phyloP scores from a whole-genome alignment of 345 rosid genomes.

The Cardamine resedifolia region DNA sequence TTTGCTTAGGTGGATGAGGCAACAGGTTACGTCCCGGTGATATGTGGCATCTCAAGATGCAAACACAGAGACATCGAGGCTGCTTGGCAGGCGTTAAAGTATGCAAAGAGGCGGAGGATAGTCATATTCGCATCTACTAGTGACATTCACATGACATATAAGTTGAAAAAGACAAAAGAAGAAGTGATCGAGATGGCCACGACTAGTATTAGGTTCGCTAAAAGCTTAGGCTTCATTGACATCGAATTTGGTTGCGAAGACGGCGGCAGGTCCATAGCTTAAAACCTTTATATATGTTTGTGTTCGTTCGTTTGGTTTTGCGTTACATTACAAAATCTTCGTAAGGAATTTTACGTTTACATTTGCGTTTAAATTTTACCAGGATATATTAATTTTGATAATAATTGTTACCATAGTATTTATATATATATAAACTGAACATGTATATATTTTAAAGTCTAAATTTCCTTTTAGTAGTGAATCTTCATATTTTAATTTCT shows the following conservation, averaged over 20 bases:
- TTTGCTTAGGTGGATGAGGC: slow-evolving; percentile 38
- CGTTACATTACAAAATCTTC: neutral
- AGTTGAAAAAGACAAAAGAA: slow-evolving; percentile 67
- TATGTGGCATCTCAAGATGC: slow-evolving; percentile 73
- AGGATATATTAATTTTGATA: no score
- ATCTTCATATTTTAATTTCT: no score
- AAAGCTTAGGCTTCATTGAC: slow-evolving; percentile 78
- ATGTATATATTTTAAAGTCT: no score
- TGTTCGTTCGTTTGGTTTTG: neutral
- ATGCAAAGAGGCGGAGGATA: slow-evolving; percentile 69
- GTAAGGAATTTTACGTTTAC: neutral
- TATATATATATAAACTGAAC: no score
- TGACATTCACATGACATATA: slow-evolving; percentile 73
- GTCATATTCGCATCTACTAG: slow-evolving; percentile 81
- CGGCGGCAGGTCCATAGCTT: slow-evolving; percentile 64
- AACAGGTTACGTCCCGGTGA: slow-evolving; percentile 79
- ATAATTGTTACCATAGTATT: no score
- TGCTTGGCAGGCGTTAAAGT: slow-evolving; percentile 88
- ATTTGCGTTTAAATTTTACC: no score
- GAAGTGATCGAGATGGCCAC: slow-evolving; percentile 72
- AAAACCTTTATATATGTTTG: neutral
- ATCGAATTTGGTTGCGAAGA: slow-evolving; percentile 85
- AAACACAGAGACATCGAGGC: slow-evolving; percentile 57
- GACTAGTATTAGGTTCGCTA: slow-evolving; percentile 57
- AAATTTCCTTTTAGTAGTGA: no score